A percentile compares a stretch with the other conserved stretches of the same genome.
Evolutionary conservation across 139 green algal genomes (phyloP).

Genomic region (Protoeuglena noctilucae): DNA sequence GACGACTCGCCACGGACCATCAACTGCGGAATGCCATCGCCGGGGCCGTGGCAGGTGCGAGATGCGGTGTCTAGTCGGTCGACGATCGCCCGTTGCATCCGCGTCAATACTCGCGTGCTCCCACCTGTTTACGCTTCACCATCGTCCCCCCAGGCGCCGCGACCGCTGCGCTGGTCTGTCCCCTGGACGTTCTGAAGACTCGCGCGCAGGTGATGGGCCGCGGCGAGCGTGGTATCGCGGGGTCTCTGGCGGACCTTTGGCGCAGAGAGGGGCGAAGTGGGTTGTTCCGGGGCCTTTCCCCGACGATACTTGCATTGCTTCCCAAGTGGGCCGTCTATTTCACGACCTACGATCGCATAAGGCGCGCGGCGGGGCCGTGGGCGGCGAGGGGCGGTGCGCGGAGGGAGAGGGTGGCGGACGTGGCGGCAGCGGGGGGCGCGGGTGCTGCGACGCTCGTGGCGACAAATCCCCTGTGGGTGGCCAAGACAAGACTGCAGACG

Average conservation of each 20-base stretch:
- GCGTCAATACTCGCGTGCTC: too few relatives aligned
- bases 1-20: too few relatives aligned
- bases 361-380: too few relatives aligned
- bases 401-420: constrained; percentile 28
- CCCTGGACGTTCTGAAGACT: constrained; percentile 94
- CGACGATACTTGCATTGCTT: constrained; percentile 85
- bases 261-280: constrained; percentile 59
- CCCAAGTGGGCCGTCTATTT: constrained; percentile 98
- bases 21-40: too few relatives aligned
- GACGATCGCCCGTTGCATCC: too few relatives aligned
- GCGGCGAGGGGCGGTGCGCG: too few relatives aligned
- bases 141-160: constrained; percentile 46
- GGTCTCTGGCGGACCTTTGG: constrained; percentile 62
- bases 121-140: too few relatives aligned
- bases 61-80: too few relatives aligned
- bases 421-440: constrained; percentile 61
- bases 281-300: constrained; percentile 78
- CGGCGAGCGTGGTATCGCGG: constrained; percentile 13
- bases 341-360: constrained; percentile 74
- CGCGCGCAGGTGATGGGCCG: constrained; percentile 76
- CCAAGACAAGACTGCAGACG: constrained; percentile 87
- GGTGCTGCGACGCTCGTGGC: constrained; percentile 63
- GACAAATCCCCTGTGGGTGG: constrained; percentile 92
- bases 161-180: constrained; percentile 86
- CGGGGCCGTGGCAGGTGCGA: neutral